Base-by-base conservation (phyloP, 75 land plant species). In the Sequoiadendron giganteum region DNA sequence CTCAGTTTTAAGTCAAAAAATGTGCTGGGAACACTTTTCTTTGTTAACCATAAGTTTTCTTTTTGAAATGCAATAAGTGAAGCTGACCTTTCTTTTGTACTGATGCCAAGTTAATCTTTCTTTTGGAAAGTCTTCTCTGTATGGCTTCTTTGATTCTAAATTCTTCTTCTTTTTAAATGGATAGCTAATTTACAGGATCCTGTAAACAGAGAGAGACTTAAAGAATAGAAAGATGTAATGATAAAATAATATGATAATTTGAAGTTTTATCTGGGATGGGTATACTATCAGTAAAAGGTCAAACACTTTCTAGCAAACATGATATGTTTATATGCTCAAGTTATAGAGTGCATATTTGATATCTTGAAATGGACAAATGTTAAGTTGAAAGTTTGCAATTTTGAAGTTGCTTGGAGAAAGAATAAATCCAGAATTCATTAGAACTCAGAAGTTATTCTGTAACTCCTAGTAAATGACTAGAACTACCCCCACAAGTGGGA, bases 301-400 rank as follows among this genome's bases (percentile, higher is more conserved):
- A 82, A 42, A 79, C 28, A 47, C 32, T 3, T n/a, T 47, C 15
- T 25, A 47, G 1, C 34, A 45, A 82, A 47, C 16, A 39, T 82
- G 2, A 11, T 39, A 47, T 13, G 3, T 25, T 28, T 47, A 14
- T n/a, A 21, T 82, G 3, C 48, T 47, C 5, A 25, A 43, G 84
- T 45, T 28, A 49, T 49, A n/a, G 10, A 47, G 0, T 82, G 48
- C 43, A 21, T 82, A 28, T 28, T 13, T 82, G 48, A 82, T 82
- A 47, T 82, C 32, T n/a, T 39, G 84, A 82, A 82, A 82, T 39
- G 48, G 42, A 82, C 5, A 82, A 82, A 82, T 82, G 25, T 10
- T 34, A 82, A 82, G 49, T 47, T 47, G 52, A 47, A 30, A 47
- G 52, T 43, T n/a, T 11, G 15, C 77, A 75, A 34, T 34, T 82